Evolutionary conservation across 768 basidiomycete species (phyloP).

Genomic region (Cystofilobasidium ferigula): DNA sequence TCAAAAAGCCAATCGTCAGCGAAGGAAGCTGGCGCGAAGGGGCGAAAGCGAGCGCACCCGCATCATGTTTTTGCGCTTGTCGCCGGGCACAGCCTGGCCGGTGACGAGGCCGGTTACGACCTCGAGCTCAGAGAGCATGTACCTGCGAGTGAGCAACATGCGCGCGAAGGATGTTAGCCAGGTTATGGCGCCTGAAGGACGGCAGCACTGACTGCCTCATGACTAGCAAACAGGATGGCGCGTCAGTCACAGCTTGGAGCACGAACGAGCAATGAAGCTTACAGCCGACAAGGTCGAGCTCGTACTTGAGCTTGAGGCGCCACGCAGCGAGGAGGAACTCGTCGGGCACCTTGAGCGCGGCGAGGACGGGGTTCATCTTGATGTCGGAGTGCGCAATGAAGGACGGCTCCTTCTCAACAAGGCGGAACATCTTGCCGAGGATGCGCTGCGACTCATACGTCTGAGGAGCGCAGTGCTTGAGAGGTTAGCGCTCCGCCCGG

Average conservation of each 20-base stretch:
- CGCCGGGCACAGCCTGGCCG: not conserved
- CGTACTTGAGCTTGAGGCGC: constrained; percentile 12
- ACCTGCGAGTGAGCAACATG: not conserved
- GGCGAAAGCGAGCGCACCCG: not conserved
- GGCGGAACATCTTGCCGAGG: constrained; percentile 14
- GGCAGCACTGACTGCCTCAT: constrained; percentile 9
- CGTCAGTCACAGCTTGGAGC: not conserved
- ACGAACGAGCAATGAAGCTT: not conserved
- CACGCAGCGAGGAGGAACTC: not conserved
- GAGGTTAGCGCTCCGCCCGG: not conserved
- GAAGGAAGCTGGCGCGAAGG: not conserved
- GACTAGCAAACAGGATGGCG: not conserved
- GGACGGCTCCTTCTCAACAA: constrained; percentile 3
- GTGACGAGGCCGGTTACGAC: constrained; percentile 8
- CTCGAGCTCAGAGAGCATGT: constrained; percentile 14
- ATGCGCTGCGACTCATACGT: not conserved
- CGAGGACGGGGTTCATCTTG: not conserved
- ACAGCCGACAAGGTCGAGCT: constrained; percentile 10
- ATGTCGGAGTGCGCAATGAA: not conserved
- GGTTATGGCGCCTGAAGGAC: not conserved
- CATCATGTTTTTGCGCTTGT: constrained; percentile 14
- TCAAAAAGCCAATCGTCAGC: not conserved
- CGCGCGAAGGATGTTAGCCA: not conserved
- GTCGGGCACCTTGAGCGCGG: not conserved
- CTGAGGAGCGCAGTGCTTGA: not conserved